Evolutionary conservation across 2,329 filamentous ascomycete species (phyloP), one percentile per base, ranked within the genome.

Genomic region (Colletotrichum cuscutae): DNA sequence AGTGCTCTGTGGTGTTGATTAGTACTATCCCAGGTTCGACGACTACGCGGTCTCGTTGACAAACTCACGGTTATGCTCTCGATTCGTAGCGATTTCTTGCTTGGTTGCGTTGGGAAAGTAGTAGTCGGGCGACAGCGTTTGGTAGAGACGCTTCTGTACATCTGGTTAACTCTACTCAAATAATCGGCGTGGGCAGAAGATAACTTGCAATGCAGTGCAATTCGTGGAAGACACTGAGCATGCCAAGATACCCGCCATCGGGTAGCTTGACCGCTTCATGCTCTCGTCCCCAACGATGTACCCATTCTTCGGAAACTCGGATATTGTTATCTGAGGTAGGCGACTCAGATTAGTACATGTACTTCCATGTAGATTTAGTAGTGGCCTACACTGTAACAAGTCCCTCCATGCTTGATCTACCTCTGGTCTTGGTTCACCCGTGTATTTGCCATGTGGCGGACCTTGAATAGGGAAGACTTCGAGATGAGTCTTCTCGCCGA

Each of bases 191-290:
- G 6, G 15, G 24, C 24, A 6, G 35, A 5, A 9, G 7, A 8
- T 35, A 6, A 54, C 62, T 22, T 32, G 71, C 71, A 8, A 73
- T 73, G 26, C 71, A 73, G 37, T 73, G 71, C 32, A 73, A 57
- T 42, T 73, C 71, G 22, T 73, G 71, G 19, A 73, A 73, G 12
- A 72, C 68, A 13, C 71, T 73, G 7, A 73, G 37, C 71, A 73
- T 73, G 13, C 71, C 71, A 4, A 72, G 68, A n/a, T 73, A 72
- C n/a, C 71, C 71, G 8, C 71, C 71, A 15, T 73, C 71, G 1
- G 71, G 71, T 12, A 73, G 63, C 15, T 68, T 73, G 1, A 73
- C 71, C 22, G 71, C 71, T 53, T 73, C 71, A 32, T 68, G 71
- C 5, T 73, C 42, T 9, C 71, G 35, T 15, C 67, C 71, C 71